Evolutionary conservation across 805 yeast species (phyloP), one percentile per base, ranked within the genome.

Genomic region (Suhomyces kilbournensis): DNA sequence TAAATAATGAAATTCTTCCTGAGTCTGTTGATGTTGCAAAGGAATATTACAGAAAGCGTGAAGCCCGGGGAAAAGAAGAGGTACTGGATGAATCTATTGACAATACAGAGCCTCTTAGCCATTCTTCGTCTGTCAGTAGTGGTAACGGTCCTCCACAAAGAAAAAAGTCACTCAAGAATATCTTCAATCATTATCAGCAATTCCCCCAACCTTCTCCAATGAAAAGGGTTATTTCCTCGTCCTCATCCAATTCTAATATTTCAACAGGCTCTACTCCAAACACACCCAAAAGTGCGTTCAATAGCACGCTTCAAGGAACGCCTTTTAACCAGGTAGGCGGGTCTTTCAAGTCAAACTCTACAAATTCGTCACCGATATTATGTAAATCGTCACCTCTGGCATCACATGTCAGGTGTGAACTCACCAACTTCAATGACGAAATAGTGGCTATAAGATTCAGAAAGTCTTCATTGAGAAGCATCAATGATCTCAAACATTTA

Each of bases 171-270:
- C 51, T 50, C 48, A 66, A 62, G 49, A 68, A 66, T 51, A 69
- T 63, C 22, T 70, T 64, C 56, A 70, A 69, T 49, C 67, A 67
- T 52, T 70, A 69, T 51, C 72, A 66, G 47, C 74, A 54, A 30
- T 56, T 44, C 26, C 23, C 47, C 22, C 26, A 30, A 19, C 42
- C 48, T 7, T 20, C 40, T 9, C 57, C 53, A 30, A 53, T 57
- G 22, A 46, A 53, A 32, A 50, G 50, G 3, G 23, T 38, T 32
- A 51, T 46, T 17, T 47, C 54, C 28, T 52, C 51, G 12, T 48
- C 59, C 19, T 57, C 63, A 5, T 20, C 44, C 8, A 19, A 17
- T 6, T 53, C 48, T 8, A 20, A 48, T 25, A 10, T 20, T n/a
- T 34, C 54, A 4, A 26, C 43, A 9, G 10, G 34, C n/a, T 44